These are phyloP conservation scores for Pterula multifida DNA, from an alignment of 1,284 basidiomycete species.

Conservation along the genomic window DNA sequence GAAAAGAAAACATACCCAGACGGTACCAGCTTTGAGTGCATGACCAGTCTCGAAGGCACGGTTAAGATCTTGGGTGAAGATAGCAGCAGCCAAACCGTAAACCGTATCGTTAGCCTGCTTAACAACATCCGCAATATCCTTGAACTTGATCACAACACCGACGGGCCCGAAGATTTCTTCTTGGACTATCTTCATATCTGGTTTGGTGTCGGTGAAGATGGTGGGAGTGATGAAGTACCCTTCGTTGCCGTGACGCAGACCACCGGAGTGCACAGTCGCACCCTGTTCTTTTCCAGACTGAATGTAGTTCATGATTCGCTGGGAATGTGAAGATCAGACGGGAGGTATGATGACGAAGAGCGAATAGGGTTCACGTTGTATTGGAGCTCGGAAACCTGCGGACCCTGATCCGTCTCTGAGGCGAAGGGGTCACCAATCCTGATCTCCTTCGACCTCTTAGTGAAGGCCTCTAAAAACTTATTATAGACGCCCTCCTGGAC, in stretches of 20 bases:
- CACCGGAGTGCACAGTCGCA: conserved; percentile 73
- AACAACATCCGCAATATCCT: conserved; percentile 62
- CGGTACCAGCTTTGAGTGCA: conserved; percentile 74
- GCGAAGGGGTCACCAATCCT: conserved; percentile 78
- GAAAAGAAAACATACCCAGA: conserved; percentile 33
- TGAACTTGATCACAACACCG: conserved; percentile 63
- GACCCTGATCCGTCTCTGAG: conserved; percentile 65
- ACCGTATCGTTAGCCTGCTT: conserved; percentile 73
- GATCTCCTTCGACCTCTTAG: conserved; percentile 40
- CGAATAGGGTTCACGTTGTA: conserved; percentile 33
- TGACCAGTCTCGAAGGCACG: conserved; percentile 68
- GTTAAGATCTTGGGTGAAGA: conserved; percentile 75
- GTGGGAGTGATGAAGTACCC: conserved; percentile 78
- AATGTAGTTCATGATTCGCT: conserved; percentile 85
- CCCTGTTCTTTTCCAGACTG: conserved; percentile 74
- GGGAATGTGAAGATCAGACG: conserved; percentile 1
- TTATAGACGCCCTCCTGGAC: conserved; percentile 80
- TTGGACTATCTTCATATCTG: conserved; percentile 77
- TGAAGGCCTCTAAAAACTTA: conserved; percentile 56
- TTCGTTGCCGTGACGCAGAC: conserved; percentile 60
- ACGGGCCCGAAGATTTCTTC: conserved; percentile 93
- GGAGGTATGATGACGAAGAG: not conserved
- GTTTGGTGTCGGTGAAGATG: conserved; percentile 70
- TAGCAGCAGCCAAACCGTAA: conserved; percentile 79
- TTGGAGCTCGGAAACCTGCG: conserved; percentile 72